Evolutionary conservation across 75 land plant species (phyloP).

Genomic region (Cunninghamia lanceolata): DNA sequence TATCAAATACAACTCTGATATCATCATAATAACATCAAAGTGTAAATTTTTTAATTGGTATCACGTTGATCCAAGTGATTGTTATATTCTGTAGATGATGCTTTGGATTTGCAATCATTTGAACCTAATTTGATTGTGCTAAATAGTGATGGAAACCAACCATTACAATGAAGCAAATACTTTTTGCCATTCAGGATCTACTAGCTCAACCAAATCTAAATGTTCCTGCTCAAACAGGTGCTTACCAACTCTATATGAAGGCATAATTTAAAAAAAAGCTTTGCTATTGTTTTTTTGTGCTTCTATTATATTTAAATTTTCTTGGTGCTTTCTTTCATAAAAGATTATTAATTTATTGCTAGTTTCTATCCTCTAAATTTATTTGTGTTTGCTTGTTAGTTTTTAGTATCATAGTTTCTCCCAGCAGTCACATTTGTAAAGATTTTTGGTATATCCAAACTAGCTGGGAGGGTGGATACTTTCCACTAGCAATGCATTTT

Average conservation of each 20-base stretch:
- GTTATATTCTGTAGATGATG: background rate
- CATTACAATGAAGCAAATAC: slow-evolving; percentile 93
- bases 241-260: slow-evolving; percentile 85
- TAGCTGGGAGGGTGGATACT: no score
- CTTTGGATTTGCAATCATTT: background rate
- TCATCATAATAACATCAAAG: no score
- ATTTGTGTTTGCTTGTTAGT: background rate
- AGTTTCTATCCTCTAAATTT: background rate
- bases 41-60: background rate
- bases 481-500: no score
- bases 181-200: slow-evolving; percentile 91
- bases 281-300: background rate
- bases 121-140: background rate
- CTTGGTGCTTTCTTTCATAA: background rate
- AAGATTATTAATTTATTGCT: background rate
- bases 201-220: slow-evolving; percentile 88
- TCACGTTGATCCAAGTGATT: background rate
- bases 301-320: no score
- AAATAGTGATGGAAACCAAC: slow-evolving; percentile 96
- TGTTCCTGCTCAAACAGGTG: slow-evolving; percentile 91
- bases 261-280: slow-evolving; percentile 15
- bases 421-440: no score
- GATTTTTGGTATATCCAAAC: no score
- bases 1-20: no score
- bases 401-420: background rate